Evolutionary conservation across 169 alveolate species (phyloP).

Genomic region (Hepatocystis sp.): DNA sequence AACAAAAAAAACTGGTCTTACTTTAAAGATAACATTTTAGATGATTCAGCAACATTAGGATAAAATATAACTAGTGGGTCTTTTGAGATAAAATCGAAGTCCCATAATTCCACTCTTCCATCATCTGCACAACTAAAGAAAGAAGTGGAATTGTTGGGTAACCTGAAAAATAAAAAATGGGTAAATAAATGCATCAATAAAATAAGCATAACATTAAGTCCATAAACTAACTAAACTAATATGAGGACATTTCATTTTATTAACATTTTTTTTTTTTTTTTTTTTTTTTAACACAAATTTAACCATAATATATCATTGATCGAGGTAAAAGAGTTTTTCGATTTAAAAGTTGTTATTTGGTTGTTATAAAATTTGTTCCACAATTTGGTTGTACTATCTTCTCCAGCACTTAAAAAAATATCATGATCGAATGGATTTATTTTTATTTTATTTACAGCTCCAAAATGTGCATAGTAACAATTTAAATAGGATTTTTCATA

Average conservation of each 20-base stretch:
- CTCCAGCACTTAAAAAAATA: conserved; percentile 75
- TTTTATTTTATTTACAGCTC: conserved; percentile 61
- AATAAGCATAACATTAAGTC: too few relatives aligned
- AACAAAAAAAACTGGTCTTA: neutral
- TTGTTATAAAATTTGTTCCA: conserved; percentile 57
- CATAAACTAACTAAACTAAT: too few relatives aligned
- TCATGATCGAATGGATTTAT: conserved; percentile 67
- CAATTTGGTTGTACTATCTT: conserved; percentile 54
- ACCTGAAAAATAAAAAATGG: conserved; percentile 12
- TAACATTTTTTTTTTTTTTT: conserved; percentile 1
- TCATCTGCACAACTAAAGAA: conserved; percentile 72
- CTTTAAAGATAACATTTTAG: conserved; percentile 51
- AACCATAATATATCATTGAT: conserved; percentile 71
- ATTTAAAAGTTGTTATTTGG: conserved; percentile 70
- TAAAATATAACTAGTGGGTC: conserved; percentile 66
- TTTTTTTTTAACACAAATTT: neutral
- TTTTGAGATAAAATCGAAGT: conserved; percentile 66
- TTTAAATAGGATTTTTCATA: conserved; percentile 65
- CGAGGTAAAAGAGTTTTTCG: conserved; percentile 57
- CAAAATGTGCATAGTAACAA: conserved; percentile 62
- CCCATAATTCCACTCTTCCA: conserved; percentile 75
- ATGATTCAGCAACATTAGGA: conserved; percentile 46
- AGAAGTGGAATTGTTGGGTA: conserved; percentile 73
- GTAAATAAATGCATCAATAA: neutral
- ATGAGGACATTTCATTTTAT: neutral